Percentiles rank a stretch among this genome's conserved stretches.
These are phyloP conservation scores for Venturia carpophila DNA, from an alignment of 2,329 filamentous ascomycete genomes.

Conservation along the genomic window DNA sequence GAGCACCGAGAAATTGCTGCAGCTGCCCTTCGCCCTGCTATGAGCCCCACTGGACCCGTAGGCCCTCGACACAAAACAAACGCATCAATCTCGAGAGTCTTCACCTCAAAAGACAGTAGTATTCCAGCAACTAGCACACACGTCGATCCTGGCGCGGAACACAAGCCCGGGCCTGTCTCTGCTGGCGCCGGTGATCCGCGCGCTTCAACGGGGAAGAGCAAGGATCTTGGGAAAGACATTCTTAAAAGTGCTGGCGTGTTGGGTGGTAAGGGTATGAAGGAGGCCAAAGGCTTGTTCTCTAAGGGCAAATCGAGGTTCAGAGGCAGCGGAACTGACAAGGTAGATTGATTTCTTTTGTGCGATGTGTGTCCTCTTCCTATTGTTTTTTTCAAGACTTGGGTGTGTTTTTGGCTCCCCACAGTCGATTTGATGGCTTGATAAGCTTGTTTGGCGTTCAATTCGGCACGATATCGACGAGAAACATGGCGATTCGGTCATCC, in stretches of 20 bases:
- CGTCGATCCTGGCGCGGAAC: slow-evolving; percentile 15
- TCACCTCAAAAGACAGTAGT: slow-evolving; percentile 2
- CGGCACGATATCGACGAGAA: slow-evolving; percentile 17
- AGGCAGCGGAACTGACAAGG: slow-evolving; percentile 64
- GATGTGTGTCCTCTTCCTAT: slow-evolving; percentile 5
- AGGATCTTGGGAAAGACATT: slow-evolving; percentile 79
- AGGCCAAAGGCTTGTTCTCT: slow-evolving; percentile 82
- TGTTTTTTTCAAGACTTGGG: slow-evolving; percentile 11
- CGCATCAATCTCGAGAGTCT: slow-evolving; percentile 31
- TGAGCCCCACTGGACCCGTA: slow-evolving; percentile 5
- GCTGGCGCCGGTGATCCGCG: slow-evolving; percentile 25
- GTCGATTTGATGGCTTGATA: slow-evolving; percentile 11
- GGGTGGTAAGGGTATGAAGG: slow-evolving; percentile 63
- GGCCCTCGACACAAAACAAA: slow-evolving; percentile 29
- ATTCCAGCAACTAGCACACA: not conserved
- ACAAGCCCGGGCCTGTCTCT: slow-evolving; percentile 14
- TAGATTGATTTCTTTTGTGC: slow-evolving; percentile 56
- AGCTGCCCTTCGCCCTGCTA: slow-evolving; percentile 15
- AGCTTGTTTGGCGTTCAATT: slow-evolving; percentile 13
- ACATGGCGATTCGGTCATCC: slow-evolving; percentile 2
- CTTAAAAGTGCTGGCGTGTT: slow-evolving; percentile 44
- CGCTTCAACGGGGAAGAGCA: slow-evolving; percentile 44
- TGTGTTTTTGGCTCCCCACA: slow-evolving; percentile 5
- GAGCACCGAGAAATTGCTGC: slow-evolving; percentile 41
- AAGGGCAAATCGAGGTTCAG: slow-evolving; percentile 82